These are phyloP conservation scores for Rutstroemia sydowiana DNA, from an alignment of 2,329 filamentous ascomycete genomes.

Conservation along the genomic window DNA sequence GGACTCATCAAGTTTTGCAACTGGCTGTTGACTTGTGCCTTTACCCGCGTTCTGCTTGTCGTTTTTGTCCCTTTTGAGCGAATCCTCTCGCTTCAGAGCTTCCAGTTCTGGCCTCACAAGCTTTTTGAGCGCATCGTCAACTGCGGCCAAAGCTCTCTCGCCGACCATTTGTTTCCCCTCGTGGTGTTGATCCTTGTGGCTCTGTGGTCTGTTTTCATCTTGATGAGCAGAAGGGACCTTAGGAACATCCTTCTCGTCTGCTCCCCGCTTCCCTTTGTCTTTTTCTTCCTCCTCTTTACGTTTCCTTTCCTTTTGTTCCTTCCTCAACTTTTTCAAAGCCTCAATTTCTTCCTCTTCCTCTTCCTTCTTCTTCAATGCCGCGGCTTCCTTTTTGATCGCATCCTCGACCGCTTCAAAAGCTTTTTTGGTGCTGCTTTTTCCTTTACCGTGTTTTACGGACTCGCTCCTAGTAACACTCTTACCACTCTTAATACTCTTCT, in stretches of 20 bases:
- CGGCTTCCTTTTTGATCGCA: constrained; percentile 9
- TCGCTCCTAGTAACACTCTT: constrained; percentile 2
- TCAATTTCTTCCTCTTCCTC: constrained; percentile 8
- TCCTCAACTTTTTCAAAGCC: constrained; percentile 7
- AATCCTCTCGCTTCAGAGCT: constrained; percentile 3
- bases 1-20: constrained; percentile 1
- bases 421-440: constrained; percentile 8
- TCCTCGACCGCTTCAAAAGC: constrained; percentile 9
- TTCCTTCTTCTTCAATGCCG: constrained; percentile 8
- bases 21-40: background rate
- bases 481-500: background rate
- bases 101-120: constrained; percentile 2
- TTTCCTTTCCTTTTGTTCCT: constrained; percentile 5
- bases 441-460: constrained; percentile 6
- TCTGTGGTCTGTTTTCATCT: background rate
- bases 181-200: background rate
- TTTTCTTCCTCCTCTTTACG: constrained; percentile 9
- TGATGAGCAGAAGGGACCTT: background rate
- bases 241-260: constrained; percentile 5
- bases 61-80: constrained; percentile 4
- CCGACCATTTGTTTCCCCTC: background rate
- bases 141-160: constrained; percentile 6
- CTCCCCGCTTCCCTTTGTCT: constrained; percentile 3
- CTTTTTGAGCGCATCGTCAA: constrained; percentile 6
- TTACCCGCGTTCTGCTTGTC: constrained; percentile 5